phyloP scores from a whole-genome alignment of 2,329 filamentous ascomycete genomes.

The Bretziella fagacearum region DNA sequence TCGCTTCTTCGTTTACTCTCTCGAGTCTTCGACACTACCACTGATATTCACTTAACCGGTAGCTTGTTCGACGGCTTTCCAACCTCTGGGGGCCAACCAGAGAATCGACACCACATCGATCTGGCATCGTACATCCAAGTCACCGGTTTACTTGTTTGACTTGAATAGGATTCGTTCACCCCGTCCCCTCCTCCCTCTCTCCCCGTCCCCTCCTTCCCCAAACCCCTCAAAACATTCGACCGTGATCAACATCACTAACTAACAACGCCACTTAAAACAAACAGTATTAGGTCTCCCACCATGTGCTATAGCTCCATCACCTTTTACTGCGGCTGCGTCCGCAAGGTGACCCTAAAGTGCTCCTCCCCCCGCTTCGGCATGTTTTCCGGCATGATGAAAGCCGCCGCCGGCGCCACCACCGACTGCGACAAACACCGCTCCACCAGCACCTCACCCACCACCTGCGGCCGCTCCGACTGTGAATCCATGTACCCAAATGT shows the following conservation, averaged over 20 bases:
- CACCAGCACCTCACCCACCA: not conserved
- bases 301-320: conserved; percentile 7
- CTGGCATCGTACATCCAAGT: too few relatives aligned
- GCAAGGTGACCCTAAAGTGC: not conserved
- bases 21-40: too few relatives aligned
- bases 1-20: too few relatives aligned
- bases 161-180: too few relatives aligned
- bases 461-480: conserved; percentile 8
- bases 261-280: not conserved
- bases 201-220: not conserved
- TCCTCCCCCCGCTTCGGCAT: conserved; percentile 3
- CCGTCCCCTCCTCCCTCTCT: not conserved
- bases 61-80: too few relatives aligned
- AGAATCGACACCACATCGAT: too few relatives aligned
- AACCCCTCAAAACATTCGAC: not conserved
- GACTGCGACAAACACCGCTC: conserved; percentile 1
- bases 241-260: not conserved
- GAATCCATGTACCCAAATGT: conserved; percentile 5
- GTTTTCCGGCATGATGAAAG: not conserved
- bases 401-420: conserved; percentile 3
- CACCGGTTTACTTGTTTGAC: too few relatives aligned
- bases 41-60: too few relatives aligned
- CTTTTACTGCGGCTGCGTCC: conserved; percentile 5
- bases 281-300: not conserved
- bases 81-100: too few relatives aligned